Evolutionary conservation across 192 early-diverging fungal species (phyloP).

Genomic region (Mortierella claussenii): DNA sequence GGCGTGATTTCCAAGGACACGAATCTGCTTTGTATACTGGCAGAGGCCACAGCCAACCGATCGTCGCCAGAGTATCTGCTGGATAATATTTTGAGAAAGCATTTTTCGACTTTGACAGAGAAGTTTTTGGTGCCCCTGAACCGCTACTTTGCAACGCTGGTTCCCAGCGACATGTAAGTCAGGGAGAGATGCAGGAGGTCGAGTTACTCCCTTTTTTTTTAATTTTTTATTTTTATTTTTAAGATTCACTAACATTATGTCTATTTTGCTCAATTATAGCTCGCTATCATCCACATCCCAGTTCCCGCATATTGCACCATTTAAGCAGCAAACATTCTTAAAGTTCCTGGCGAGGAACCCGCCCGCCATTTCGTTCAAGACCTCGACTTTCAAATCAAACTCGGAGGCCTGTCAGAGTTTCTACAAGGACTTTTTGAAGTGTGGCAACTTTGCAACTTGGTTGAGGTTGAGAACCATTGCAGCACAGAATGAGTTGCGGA

Average conservation of each 20-base stretch:
- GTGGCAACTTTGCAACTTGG: constrained; percentile 97
- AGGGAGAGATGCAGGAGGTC: not conserved
- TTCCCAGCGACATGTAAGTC: constrained; percentile 71
- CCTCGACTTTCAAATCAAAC: constrained; percentile 56
- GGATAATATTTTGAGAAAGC: constrained; percentile 91
- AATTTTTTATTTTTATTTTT: constrained; percentile 1
- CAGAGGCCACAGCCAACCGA: constrained; percentile 77
- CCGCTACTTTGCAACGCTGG: constrained; percentile 89
- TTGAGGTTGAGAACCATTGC: constrained; percentile 82
- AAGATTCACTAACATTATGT: not conserved
- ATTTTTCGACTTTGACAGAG: constrained; percentile 95
- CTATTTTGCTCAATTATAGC: constrained; percentile 2
- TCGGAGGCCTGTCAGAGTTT: constrained; percentile 77
- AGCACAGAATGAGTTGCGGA: constrained; percentile 82
- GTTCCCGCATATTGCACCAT: constrained; percentile 34
- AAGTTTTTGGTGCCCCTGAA: constrained; percentile 96
- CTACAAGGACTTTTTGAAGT: constrained; percentile 90
- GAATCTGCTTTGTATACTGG: constrained; percentile 79
- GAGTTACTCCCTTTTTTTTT: not conserved
- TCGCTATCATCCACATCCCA: constrained; percentile 35
- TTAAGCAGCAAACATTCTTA: constrained; percentile 47
- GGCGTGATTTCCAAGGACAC: constrained; percentile 86
- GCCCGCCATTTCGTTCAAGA: constrained; percentile 61
- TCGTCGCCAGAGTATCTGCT: constrained; percentile 77
- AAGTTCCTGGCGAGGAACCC: constrained; percentile 58